Evolutionary conservation across 2,329 filamentous ascomycete species (phyloP).

Genomic region (Pezicula radicicola): DNA sequence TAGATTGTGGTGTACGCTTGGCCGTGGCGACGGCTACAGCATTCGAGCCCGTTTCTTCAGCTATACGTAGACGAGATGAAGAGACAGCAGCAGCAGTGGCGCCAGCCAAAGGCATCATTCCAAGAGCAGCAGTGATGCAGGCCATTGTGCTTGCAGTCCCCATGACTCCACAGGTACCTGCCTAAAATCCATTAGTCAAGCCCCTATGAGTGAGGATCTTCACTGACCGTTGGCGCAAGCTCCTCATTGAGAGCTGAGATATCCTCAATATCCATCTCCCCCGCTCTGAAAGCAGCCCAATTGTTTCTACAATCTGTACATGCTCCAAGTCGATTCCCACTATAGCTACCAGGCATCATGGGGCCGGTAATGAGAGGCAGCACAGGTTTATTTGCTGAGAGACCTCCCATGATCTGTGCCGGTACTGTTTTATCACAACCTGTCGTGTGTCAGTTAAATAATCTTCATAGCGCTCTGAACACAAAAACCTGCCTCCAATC

Average conservation of each 20-base stretch:
- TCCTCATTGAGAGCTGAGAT: conserved; percentile 70
- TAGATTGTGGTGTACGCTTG: conserved; percentile 37
- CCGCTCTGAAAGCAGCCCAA: conserved; percentile 67
- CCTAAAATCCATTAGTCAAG: conserved; percentile 5
- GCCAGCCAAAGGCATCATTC: conserved; percentile 49
- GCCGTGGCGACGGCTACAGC: conserved; percentile 40
- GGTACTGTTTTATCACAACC: conserved; percentile 74
- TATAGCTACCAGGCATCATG: conserved; percentile 71
- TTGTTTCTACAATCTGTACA: conserved; percentile 75
- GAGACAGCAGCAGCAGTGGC: conserved; percentile 52
- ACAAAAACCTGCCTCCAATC: conserved; percentile 52
- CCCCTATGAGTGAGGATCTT: not conserved
- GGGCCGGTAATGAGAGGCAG: conserved; percentile 68
- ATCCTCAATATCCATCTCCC: conserved; percentile 67
- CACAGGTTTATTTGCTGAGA: conserved; percentile 71
- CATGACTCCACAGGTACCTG: conserved; percentile 55
- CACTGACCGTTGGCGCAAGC: conserved; percentile 62
- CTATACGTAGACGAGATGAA: conserved; percentile 41
- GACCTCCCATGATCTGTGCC: conserved; percentile 72
- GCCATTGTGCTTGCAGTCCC: conserved; percentile 56
- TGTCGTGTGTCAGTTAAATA: conserved; percentile 21
- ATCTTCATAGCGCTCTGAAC: not conserved
- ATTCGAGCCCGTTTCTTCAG: conserved; percentile 48
- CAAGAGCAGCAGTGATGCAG: conserved; percentile 47
- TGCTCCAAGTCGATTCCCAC: conserved; percentile 63